Base-by-base conservation (phyloP, 164 flowering plant species). In the Kalanchoe fedtschenkoi region DNA sequence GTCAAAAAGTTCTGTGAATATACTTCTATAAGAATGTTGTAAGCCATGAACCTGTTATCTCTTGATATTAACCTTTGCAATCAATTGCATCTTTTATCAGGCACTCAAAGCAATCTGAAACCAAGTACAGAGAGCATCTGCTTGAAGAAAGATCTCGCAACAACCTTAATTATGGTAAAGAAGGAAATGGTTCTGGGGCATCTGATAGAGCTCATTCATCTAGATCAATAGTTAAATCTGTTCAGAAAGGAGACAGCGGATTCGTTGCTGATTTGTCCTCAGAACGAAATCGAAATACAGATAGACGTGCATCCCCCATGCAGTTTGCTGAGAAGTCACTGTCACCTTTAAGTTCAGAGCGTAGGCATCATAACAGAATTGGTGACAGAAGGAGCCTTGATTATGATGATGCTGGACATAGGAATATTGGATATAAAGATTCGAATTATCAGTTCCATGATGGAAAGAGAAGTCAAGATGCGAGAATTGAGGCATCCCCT, bases 351-450 rank as follows among this genome's bases (percentile, higher is more conserved):
- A 74, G 71, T 70, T 51, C 60, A 29, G 86, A 83, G 28, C 74
- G 78, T 21, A 74, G 80, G 65, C 71, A 72, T 34, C 58, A 63
- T 24, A 75, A 62, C 65, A 77, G 75, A 69, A 33, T 68, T 32
- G 65, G 64, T 69, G 68, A 63, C 42, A 75, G 81, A 63, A 72
- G 79, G 41, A 74, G 69, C 68, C 64, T 72, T 73, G 82, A 85
- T 64, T 66, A 70, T 57, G 91, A 80, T 58, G 91, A 85, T 62
- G 67, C 75, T 26, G 81, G 78, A 47, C 76, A 58, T 38, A 75
- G 80, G 63, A 75, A 70, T 24, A 64, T 71, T 60, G 74, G 79
- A 62, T 81, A 72, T 17, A 76, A 65, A 72, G 83, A 79, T 68
- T 65, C 58, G 1, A 58, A 77, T 60, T 69, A 68, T 61, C 66